phyloP scores from a whole-genome alignment of 306 rosid species.

The Sechiopsis laciniata region DNA sequence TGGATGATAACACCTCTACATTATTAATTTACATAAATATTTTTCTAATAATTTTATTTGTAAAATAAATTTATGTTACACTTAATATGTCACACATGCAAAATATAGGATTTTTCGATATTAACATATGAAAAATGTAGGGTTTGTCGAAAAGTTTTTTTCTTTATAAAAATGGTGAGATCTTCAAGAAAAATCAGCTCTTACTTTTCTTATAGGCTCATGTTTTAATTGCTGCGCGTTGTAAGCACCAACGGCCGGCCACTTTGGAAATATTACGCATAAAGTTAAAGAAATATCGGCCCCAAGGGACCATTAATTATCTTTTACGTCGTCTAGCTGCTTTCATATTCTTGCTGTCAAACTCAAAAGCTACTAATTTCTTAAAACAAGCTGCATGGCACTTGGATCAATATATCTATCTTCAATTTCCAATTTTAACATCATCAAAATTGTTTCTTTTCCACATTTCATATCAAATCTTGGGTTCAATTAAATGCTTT shows the following conservation, averaged over 20 bases:
- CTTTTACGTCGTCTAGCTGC: neutral
- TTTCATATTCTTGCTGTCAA: neutral
- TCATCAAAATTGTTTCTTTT: neutral
- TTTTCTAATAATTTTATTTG: too few species aligned
- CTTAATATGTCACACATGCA: too few species aligned
- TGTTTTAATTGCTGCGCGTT: constrained; percentile 6
- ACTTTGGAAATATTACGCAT: neutral
- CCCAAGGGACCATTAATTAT: neutral
- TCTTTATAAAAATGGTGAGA: too few species aligned
- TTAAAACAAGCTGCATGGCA: neutral
- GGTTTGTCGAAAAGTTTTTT: too few species aligned
- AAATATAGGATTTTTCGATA: too few species aligned
- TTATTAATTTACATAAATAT: too few species aligned
- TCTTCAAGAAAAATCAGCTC: too few species aligned
- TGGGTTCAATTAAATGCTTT: too few species aligned
- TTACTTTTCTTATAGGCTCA: neutral
- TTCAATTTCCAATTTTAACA: neutral
- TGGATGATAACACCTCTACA: too few species aligned
- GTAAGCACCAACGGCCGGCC: neutral
- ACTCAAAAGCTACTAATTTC: neutral
- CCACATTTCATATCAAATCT: too few species aligned
- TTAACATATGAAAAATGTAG: too few species aligned
- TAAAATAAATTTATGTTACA: too few species aligned
- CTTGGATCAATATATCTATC: neutral
- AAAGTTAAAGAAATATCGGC: neutral